Evolutionary conservation across 2,329 filamentous ascomycete genomes (phyloP).

Genomic region (Calonectria pseudoreteaudii): DNA sequence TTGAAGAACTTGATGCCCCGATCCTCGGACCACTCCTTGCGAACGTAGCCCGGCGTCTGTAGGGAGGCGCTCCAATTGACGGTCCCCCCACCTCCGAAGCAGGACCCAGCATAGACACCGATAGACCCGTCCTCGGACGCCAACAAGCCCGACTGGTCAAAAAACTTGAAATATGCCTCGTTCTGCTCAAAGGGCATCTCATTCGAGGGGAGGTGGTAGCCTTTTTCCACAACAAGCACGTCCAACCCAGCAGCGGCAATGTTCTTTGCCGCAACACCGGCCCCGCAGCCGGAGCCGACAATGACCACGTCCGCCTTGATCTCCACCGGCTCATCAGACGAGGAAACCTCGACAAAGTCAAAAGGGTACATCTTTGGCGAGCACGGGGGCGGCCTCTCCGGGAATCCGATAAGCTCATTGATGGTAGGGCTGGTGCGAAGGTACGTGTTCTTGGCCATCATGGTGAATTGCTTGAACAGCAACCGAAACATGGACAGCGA

Average conservation of each 20-base stretch:
- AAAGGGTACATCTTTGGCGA: not conserved
- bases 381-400: not conserved
- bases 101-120: not conserved
- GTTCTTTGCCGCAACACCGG: conserved; percentile 2
- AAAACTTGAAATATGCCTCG: not conserved
- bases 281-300: not conserved
- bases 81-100: not conserved
- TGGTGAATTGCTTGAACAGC: conserved; percentile 16
- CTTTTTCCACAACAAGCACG: not conserved
- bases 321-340: not conserved
- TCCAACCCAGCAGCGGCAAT: not conserved
- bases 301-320: not conserved
- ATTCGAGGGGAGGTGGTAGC: not conserved
- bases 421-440: conserved; percentile 8
- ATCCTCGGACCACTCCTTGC: not conserved
- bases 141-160: not conserved
- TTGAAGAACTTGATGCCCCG: conserved; percentile 76
- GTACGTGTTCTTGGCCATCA: conserved; percentile 15
- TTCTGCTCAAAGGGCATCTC: not conserved
- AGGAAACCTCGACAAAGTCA: not conserved
- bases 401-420: not conserved
- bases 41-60: not conserved
- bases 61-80: conserved; percentile 2
- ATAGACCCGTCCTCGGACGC: not conserved
- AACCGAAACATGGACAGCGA: not conserved